Percentiles rank a stretch among this genome's conserved stretches.
phyloP scores from a whole-genome alignment of 257 asterid species.

The Leonotis leonurus region DNA sequence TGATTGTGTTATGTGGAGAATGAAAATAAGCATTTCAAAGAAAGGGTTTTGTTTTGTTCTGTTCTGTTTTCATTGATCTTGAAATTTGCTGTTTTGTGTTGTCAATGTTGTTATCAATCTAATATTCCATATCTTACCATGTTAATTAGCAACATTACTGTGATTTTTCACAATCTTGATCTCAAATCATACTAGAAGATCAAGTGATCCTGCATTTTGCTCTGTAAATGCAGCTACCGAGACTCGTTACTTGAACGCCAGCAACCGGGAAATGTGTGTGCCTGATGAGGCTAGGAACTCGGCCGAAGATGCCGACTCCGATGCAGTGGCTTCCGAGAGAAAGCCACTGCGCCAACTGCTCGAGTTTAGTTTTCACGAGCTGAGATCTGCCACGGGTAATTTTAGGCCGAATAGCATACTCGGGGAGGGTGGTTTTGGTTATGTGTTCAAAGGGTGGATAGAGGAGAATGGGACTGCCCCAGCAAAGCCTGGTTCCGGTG shows the following conservation, averaged over 20 bases:
- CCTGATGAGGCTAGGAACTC: constrained; percentile 62
- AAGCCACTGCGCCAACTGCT: constrained; percentile 56
- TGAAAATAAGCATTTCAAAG: neutral
- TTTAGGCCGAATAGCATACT: constrained; percentile 93
- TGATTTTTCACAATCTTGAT: neutral
- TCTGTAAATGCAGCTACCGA: constrained; percentile 52
- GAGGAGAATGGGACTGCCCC: constrained; percentile 89
- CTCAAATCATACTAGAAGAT: too few species aligned
- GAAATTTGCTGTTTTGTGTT: neutral
- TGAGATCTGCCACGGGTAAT: constrained; percentile 84
- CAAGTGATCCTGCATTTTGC: constrained; percentile 13
- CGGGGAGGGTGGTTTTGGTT: constrained; percentile 97
- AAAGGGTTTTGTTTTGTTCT: neutral
- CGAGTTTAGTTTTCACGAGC: constrained; percentile 69
- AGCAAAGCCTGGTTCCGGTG: constrained; percentile 88
- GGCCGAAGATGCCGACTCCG: constrained; percentile 35
- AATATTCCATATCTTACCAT: neutral
- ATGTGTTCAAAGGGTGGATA: constrained; percentile 95
- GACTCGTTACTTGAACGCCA: constrained; percentile 71
- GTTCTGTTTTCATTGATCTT: too few species aligned
- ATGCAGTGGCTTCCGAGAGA: constrained; percentile 27
- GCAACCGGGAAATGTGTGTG: constrained; percentile 77
- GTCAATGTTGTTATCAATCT: neutral
- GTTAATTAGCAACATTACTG: neutral
- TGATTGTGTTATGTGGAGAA: neutral